phyloP scores from a whole-genome alignment of 2,329 filamentous ascomycete genomes.

The Apiospora saccharicola region DNA sequence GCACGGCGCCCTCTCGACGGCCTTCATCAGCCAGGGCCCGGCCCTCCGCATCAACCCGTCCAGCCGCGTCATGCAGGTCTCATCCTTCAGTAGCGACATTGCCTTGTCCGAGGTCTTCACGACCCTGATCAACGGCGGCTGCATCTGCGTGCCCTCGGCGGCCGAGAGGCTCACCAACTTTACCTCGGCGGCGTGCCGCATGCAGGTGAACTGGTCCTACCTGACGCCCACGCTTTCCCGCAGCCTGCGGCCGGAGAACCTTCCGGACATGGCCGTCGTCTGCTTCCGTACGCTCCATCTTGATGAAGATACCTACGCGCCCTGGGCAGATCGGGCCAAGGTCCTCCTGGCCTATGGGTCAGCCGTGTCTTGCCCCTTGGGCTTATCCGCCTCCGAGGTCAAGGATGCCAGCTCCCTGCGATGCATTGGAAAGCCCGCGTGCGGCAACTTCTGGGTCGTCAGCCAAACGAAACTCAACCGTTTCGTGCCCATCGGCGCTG shows the following conservation, averaged over 20 bases:
- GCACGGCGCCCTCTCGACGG: slow-evolving; percentile 64
- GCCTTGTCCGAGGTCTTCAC: slow-evolving; percentile 62
- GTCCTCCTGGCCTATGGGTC: slow-evolving; percentile 61
- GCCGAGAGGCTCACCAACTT: slow-evolving; percentile 52
- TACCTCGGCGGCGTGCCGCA: slow-evolving; percentile 49
- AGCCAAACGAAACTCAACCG: slow-evolving; percentile 58
- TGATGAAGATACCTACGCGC: slow-evolving; percentile 55
- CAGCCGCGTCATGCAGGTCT: slow-evolving; percentile 66
- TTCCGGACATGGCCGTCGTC: slow-evolving; percentile 41
- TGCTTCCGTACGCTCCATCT: slow-evolving; percentile 55
- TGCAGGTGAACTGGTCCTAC: slow-evolving; percentile 52
- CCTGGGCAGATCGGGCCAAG: slow-evolving; percentile 54
- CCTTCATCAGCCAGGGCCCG: slow-evolving; percentile 58
- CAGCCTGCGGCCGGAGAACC: slow-evolving; percentile 38
- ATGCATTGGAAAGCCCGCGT: slow-evolving; percentile 56
- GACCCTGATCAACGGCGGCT: slow-evolving; percentile 57
- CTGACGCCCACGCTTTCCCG: slow-evolving; percentile 59
- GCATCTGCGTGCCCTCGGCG: slow-evolving; percentile 57
- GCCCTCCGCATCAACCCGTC: slow-evolving; percentile 56
- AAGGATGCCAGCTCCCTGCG: slow-evolving; percentile 45
- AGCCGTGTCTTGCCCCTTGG: slow-evolving; percentile 59
- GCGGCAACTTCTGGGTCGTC: slow-evolving; percentile 60
- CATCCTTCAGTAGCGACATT: slow-evolving; percentile 63
- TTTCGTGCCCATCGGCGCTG: slow-evolving; percentile 60
- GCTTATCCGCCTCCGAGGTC: slow-evolving; percentile 56